Base-by-base conservation (phyloP, 1,284 basidiomycete genomes). In the Apiotrichum gamsii region DNA sequence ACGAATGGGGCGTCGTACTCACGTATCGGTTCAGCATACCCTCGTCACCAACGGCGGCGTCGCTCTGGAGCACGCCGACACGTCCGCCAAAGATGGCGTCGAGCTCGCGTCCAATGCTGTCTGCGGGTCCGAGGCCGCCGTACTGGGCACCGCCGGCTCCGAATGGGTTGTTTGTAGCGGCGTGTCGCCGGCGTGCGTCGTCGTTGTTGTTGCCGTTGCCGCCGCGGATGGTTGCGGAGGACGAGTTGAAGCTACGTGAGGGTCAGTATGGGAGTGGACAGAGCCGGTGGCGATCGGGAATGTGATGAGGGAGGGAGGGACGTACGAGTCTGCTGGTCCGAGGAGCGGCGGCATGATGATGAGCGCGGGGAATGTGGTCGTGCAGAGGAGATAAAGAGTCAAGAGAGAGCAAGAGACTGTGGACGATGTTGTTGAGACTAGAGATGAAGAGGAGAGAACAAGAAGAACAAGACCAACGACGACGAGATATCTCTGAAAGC, bases 211-310 rank as follows among this genome's bases (percentile, higher is more conserved):
- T 11, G 25, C 11, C 25, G 25, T 11, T 11, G 25, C 25, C 58
- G 11, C 56, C 46, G 5, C 52, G 43, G 29, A 60, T 56, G 5
- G 58, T 60, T 25, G 56, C 58, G 11, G 53, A 52, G 5, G 58
- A 60, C 45, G 58, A 60, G 56, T 60, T 60, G 58, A 60, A 60
- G 39, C 58, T 59, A 43, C 18, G 25, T 29, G 30, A 29, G 29
- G 31, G 40, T 42, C 32, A 39, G 38, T 14, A 33, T 8, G 6
- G 31, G 14, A n/a, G n/a, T n/a, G n/a, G n/a, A n/a, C n/a, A n/a
- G n/a, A n/a, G n/a, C n/a, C n/a, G 39, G 29, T 4, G 9, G 23
- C 9, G 18, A 24, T 23, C 30, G 20, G 19, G 19, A 13, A 9
- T 14, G 30, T 14, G 13, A 15, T 21, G 15, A 5, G 6, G n/a